phyloP scores from a whole-genome alignment of 2,329 filamentous ascomycete genomes.

The Nothophaeocryptopus gaeumannii region DNA sequence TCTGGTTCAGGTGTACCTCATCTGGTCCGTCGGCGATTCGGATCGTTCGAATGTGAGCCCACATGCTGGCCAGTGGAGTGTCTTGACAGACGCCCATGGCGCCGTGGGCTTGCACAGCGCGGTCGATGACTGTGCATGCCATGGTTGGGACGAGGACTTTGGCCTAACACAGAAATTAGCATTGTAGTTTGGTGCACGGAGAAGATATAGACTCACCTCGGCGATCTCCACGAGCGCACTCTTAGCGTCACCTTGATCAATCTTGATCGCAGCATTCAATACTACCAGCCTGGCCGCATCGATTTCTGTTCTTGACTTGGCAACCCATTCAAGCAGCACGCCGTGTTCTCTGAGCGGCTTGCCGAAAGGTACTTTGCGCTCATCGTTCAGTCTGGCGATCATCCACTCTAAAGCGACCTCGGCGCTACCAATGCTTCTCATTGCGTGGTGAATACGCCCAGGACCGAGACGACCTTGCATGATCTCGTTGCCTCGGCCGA shows the following conservation, averaged over 20 bases:
- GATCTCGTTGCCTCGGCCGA: conserved; percentile 93
- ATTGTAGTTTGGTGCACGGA: no score
- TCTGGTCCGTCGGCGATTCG: conserved; percentile 73
- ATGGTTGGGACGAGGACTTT: conserved; percentile 89
- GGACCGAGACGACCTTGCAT: conserved; percentile 95
- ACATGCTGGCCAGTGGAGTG: conserved; percentile 72
- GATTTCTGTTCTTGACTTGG: conserved; percentile 87
- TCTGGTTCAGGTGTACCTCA: conserved; percentile 84
- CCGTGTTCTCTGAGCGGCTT: conserved; percentile 83
- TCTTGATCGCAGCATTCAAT: conserved; percentile 90
- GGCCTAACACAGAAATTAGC: conserved; percentile 50
- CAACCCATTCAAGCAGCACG: conserved; percentile 92
- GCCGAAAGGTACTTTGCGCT: conserved; percentile 84
- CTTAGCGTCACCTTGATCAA: conserved; percentile 86
- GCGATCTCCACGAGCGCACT: conserved; percentile 88
- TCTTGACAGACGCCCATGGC: conserved; percentile 91
- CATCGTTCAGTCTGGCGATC: conserved; percentile 89
- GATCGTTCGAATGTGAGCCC: conserved; percentile 37
- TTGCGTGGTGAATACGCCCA: conserved; percentile 94
- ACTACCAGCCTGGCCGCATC: conserved; percentile 86
- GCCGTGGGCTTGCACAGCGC: conserved; percentile 88
- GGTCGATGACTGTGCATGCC: conserved; percentile 83
- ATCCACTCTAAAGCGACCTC: conserved; percentile 93
- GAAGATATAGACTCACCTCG: conserved; percentile 41
- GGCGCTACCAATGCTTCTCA: conserved; percentile 86